Conservation (phyloP, 176 grass and related monocot species). For the Aegilops tauschii region DNA sequence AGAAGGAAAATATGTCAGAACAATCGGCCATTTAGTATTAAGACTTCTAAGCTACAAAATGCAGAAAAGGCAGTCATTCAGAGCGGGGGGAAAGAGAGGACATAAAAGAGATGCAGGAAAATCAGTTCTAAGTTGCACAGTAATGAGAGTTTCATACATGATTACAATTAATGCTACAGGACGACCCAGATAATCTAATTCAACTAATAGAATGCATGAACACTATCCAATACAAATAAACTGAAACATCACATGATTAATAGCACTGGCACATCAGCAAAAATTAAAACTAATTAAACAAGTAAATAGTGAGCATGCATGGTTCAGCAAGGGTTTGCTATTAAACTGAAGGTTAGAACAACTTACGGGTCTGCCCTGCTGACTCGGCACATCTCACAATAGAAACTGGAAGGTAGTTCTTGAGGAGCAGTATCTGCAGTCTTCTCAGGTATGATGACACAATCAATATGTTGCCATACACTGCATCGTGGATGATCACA, state of each 20-base stretch:
- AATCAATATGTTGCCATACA: slow-evolving; percentile 68
- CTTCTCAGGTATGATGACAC: slow-evolving; percentile 80
- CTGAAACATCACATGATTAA: neutral
- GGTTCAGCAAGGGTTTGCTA: neutral
- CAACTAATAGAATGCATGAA: neutral
- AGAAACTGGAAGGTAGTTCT: slow-evolving; percentile 57
- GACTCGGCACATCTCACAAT: slow-evolving; percentile 86
- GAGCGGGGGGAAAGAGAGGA: neutral
- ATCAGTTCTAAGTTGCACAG: neutral
- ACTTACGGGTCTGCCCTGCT: slow-evolving; percentile 88
- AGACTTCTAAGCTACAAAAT: neutral
- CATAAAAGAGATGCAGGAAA: neutral
- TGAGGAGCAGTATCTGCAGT: slow-evolving; percentile 38
- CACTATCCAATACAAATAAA: neutral
- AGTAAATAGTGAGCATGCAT: neutral
- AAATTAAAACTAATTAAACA: slow-evolving; percentile 16
- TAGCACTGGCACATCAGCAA: neutral
- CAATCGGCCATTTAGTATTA: slow-evolving; percentile 3
- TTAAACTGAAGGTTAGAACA: neutral
- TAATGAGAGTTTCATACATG: neutral
- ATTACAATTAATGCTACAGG: neutral
- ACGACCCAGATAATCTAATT: neutral
- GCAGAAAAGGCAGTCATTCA: neutral
- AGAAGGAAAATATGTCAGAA: slow-evolving; percentile 40
- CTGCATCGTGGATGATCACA: slow-evolving; percentile 70